Evolutionary conservation across 345 rosid genomes (phyloP), one percentile per base, ranked within the genome.

Genomic region (Garcia nutans): DNA sequence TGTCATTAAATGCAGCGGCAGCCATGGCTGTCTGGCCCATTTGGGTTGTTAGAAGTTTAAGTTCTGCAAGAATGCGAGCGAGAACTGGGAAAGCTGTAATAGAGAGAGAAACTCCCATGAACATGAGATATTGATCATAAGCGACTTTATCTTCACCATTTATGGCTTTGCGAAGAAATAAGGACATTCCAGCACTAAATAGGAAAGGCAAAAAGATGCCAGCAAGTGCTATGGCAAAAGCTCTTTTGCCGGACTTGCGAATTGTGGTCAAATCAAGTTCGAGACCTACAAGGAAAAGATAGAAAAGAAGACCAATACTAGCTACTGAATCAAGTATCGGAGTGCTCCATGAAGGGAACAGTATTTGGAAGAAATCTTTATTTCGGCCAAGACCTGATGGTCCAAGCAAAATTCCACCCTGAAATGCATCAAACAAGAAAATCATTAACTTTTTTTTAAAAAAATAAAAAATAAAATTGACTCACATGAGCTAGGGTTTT

Each of bases 31-130:
- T 87, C 77, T 90, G 89, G 1, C 99, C 97, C 0, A 92, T 65
- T 37, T 47, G 78, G 20, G 97, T 91, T 1, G 97, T 92, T 13
- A 95, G 78, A 37, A 92, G 87, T 78, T 82, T 95, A 60, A 95
- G 92, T 83, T 95, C 97, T 0, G 99, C 99, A 42, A 92, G 79
- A n/a, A 95, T 91, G 26, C 97, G 94, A 22, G 97, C 96, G 10
- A 95, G 88, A 1, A 92, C 97, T 0, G 99, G 99, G 79, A 95
- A 95, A 22, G 97, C 97, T 3, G 97, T 92, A 82, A 94, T 89
- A 11, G 98, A 94, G 73, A 94, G 91, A 24, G 97, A 88, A 8
- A 94, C 97, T n/a, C 97, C 97, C 92, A 90, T 91, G 86, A 92
- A 92, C 41, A 92, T 89, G 9, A 92, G 68, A 81, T 86, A 92